Conservation (phyloP, 768 basidiomycete genomes). For the Podaxis sp. region DNA sequence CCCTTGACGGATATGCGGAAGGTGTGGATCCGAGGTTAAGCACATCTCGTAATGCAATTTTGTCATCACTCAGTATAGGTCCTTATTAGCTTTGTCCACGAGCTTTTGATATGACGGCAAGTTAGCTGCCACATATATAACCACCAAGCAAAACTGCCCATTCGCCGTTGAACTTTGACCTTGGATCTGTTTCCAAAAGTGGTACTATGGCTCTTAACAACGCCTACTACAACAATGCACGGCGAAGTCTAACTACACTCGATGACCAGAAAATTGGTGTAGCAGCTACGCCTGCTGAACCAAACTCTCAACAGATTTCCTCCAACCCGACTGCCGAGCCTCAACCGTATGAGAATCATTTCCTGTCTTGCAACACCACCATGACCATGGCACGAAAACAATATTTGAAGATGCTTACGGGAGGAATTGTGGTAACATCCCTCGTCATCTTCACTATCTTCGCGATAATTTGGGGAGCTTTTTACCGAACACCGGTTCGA, state of each 20-base stretch:
- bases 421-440: slow-evolving; percentile 30
- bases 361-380: not conserved
- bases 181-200: too few species aligned
- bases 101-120: too few species aligned
- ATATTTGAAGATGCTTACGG: slow-evolving; percentile 43
- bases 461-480: slow-evolving; percentile 54
- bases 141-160: too few species aligned
- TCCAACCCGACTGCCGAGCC: not conserved
- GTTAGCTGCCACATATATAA: too few species aligned
- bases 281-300: not conserved
- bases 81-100: too few species aligned
- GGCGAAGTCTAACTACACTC: not conserved
- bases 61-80: not conserved
- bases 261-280: not conserved
- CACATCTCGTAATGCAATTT: not conserved
- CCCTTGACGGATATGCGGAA: not conserved
- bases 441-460: slow-evolving; percentile 45
- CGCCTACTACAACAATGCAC: not conserved
- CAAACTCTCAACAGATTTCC: not conserved
- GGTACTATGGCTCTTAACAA: too few species aligned
- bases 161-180: too few species aligned
- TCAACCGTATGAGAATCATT: not conserved
- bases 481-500: slow-evolving; percentile 39
- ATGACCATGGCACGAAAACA: slow-evolving; percentile 25
- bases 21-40: not conserved